Base-by-base conservation (phyloP, 202 grass and related monocot species). In the Cymbopogon flexuosus region DNA sequence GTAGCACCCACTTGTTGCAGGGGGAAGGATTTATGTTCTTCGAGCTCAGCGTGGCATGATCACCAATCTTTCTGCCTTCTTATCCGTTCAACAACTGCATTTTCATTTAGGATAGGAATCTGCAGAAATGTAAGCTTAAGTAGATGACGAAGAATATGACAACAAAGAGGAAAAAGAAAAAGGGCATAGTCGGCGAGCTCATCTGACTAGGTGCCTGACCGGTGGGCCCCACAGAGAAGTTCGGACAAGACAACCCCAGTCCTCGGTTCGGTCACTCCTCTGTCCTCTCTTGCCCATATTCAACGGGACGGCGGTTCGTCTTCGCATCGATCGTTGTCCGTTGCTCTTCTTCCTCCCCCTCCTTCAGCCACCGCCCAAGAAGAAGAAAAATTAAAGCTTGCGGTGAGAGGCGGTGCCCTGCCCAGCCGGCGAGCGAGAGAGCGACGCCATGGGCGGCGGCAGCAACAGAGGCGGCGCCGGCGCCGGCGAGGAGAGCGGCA, bases 401-500 rank as follows among this genome's bases (percentile, higher is more conserved):
- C 54, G 4, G 42, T 41, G 41, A 72, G 10, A 40, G 6, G 62
- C 29, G 35, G 40, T 4, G 34, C 3, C 31, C 31, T 40, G 37
- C 37, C 37, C 39, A 9, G 41, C 16, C 18, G 3, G 56, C 9
- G 3, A 42, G 37, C 78, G 21, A 41, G 0, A 21, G 61, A 84
- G 87, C 60, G 91, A 83, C 54, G 46, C 46, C 61, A 79, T 79
- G 76, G 33, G n/a, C 1, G 12, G 42, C 21, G 41, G 40, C 13
- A 72, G 72, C 1, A 72, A 70, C 61, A 76, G 57, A 23, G 43
- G 31, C 57, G 30, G 60, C n/a, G 82, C 71, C 10, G 74, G 87
- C 37, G 87, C 75, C 10, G 75, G 87, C 45, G 87, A 89, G 12
- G 83, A 89, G 5, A 89, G 83, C 36, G 83, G 84, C 18, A 76